Evolutionary conservation across 108 stramenopile genomes (phyloP).

Genomic region (Fragilaria crotonensis): DNA sequence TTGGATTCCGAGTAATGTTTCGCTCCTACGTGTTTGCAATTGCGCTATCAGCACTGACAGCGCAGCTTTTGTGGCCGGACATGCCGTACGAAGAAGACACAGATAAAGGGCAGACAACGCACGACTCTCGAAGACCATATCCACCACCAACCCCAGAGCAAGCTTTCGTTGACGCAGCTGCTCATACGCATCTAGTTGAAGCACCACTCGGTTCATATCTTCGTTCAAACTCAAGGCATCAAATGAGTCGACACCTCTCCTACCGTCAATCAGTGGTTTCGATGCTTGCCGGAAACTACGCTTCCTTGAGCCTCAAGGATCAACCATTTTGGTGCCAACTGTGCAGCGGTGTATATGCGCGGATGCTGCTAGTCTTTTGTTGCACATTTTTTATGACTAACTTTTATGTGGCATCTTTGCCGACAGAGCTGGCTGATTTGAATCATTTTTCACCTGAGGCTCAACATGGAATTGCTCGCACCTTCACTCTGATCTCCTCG

Average conservation of each 20-base stretch:
- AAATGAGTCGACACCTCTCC: slow-evolving; percentile 5
- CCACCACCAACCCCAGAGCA: not conserved
- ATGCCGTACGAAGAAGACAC: not conserved
- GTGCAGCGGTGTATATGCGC: slow-evolving; percentile 15
- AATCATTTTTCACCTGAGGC: slow-evolving; percentile 2
- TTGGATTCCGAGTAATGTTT: slow-evolving; percentile 14
- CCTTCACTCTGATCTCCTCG: slow-evolving; percentile 36
- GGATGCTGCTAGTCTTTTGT: slow-evolving; percentile 30
- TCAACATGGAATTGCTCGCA: slow-evolving; percentile 11
- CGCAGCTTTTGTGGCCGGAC: slow-evolving; percentile 23
- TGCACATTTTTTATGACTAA: slow-evolving; percentile 30
- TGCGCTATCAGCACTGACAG: slow-evolving; percentile 4
- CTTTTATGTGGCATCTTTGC: slow-evolving; percentile 42
- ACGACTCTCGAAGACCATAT: not conserved
- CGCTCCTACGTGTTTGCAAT: slow-evolving; percentile 6
- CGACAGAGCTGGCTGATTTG: slow-evolving; percentile 21
- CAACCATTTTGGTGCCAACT: slow-evolving; percentile 32
- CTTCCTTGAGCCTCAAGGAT: slow-evolving; percentile 20
- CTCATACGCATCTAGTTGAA: slow-evolving; percentile 6
- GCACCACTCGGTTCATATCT: slow-evolving; percentile 25
- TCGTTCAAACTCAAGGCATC: slow-evolving; percentile 1
- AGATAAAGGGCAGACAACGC: not conserved
- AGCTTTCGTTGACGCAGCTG: not conserved
- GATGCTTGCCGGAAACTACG: not conserved
- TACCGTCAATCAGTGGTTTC: not conserved